A percentile compares a stretch with the other conserved stretches of the same genome.
phyloP scores from a whole-genome alignment of 164 flowering plant genomes.

The Stephania japonica region DNA sequence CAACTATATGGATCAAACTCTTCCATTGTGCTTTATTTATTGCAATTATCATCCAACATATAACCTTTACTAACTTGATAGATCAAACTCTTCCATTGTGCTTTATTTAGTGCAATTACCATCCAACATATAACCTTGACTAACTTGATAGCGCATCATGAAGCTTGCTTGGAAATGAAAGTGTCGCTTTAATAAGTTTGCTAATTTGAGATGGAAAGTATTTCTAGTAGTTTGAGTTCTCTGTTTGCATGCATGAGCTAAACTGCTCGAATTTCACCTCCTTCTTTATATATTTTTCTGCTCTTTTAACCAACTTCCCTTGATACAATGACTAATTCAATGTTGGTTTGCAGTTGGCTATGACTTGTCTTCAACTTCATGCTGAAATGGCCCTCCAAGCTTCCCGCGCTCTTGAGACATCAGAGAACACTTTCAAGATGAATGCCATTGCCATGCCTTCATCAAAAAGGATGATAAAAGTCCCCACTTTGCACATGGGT shows the following conservation, averaged over 20 bases:
- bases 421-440: conserved; percentile 22
- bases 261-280: background rate
- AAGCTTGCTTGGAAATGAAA: background rate
- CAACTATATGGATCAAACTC: no score
- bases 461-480: conserved; percentile 34
- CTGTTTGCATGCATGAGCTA: background rate
- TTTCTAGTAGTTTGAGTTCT: background rate
- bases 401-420: conserved; percentile 64
- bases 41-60: no score
- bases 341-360: conserved; percentile 55
- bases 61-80: no score
- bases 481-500: conserved; percentile 31
- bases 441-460: conserved; percentile 22
- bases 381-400: conserved; percentile 95
- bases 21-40: no score
- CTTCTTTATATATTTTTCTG: background rate
- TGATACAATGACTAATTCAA: background rate
- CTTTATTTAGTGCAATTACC: background rate
- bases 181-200: background rate
- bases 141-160: background rate
- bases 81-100: no score
- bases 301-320: background rate
- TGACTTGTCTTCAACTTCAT: conserved; percentile 88
- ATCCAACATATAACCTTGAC: background rate
- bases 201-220: background rate